Conservation (phyloP, 352 stramenopile genomes). For the Globisporangium ultimum region DNA sequence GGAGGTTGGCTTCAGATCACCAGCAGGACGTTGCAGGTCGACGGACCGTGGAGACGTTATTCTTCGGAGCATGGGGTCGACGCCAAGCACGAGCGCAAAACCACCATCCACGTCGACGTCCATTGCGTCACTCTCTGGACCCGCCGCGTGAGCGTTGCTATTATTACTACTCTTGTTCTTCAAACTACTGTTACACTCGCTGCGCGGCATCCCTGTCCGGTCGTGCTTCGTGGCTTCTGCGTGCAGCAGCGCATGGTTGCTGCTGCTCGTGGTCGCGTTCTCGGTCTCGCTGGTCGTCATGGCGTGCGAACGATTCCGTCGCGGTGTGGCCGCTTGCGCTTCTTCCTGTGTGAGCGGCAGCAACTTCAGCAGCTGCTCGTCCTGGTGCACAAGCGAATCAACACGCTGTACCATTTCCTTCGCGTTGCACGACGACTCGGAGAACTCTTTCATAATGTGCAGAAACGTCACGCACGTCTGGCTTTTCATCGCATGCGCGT, state of each 20-base stretch:
- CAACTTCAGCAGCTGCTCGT: conserved; percentile 49
- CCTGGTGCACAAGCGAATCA: conserved; percentile 60
- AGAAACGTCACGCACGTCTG: conserved; percentile 63
- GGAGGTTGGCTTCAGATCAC: neutral
- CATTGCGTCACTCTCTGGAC: conserved; percentile 8
- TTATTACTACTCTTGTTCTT: conserved; percentile 8
- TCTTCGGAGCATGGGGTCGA: neutral
- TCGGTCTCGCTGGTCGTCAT: no score
- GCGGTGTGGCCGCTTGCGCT: conserved; percentile 6
- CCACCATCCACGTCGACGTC: conserved; percentile 12
- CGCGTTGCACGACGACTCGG: conserved; percentile 56
- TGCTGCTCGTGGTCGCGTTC: conserved; percentile 22
- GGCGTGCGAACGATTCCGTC: conserved; percentile 2
- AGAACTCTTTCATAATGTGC: conserved; percentile 78
- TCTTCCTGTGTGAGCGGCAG: conserved; percentile 34
- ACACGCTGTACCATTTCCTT: conserved; percentile 62
- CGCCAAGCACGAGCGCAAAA: no score
- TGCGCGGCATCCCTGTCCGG: conserved; percentile 9
- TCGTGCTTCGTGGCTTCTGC: neutral
- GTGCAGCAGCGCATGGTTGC: conserved; percentile 14
- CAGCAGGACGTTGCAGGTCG: conserved; percentile 10
- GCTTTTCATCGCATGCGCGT: conserved; percentile 34
- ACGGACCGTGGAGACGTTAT: conserved; percentile 15
- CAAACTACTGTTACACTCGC: conserved; percentile 16
- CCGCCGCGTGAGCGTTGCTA: neutral